These are phyloP conservation scores for Neotropicomus parvogracilis DNA, from an alignment of 1,284 basidiomycete genomes.

Conservation along the genomic window DNA sequence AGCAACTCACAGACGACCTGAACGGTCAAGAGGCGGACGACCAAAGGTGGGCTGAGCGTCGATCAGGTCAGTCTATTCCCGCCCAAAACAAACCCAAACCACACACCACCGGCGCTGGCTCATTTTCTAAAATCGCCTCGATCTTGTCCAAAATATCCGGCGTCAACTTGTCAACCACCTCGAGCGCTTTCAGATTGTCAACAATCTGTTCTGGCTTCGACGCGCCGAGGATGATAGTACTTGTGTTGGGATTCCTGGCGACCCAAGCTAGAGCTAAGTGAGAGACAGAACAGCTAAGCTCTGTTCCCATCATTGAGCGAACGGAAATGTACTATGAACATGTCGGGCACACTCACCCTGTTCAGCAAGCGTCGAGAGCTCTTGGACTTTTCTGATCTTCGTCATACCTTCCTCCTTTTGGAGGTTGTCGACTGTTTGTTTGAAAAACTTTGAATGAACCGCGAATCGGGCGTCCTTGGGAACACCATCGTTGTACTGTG, in stretches of 20 bases:
- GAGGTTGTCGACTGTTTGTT: conserved; percentile 35
- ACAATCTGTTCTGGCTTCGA: conserved; percentile 46
- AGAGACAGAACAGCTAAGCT: conserved; percentile 53
- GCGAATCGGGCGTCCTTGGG: conserved; percentile 54
- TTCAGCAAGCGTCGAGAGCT: conserved; percentile 48
- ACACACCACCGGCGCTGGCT: conserved; percentile 31
- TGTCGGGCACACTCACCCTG: conserved; percentile 18
- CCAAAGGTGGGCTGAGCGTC: conserved; percentile 25
- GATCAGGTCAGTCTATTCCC: neutral
- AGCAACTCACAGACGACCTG: conserved; percentile 16
- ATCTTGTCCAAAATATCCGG: conserved; percentile 51
- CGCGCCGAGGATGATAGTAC: conserved; percentile 63
- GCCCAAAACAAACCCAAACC: neutral
- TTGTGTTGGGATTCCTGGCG: conserved; percentile 62
- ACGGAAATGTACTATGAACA: neutral
- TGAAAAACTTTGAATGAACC: conserved; percentile 46
- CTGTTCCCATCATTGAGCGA: conserved; percentile 13
- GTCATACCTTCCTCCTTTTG: conserved; percentile 39
- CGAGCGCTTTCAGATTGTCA: conserved; percentile 62
- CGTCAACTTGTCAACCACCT: conserved; percentile 54
- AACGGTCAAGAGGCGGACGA: conserved; percentile 31
- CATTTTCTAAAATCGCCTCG: conserved; percentile 48
- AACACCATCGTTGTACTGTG: conserved; percentile 37
- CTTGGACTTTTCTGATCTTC: conserved; percentile 50
- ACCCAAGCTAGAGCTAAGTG: conserved; percentile 77